Evolutionary conservation across 139 green algal species (phyloP).

Genomic region (Chlamydomonas asymmetrica): DNA sequence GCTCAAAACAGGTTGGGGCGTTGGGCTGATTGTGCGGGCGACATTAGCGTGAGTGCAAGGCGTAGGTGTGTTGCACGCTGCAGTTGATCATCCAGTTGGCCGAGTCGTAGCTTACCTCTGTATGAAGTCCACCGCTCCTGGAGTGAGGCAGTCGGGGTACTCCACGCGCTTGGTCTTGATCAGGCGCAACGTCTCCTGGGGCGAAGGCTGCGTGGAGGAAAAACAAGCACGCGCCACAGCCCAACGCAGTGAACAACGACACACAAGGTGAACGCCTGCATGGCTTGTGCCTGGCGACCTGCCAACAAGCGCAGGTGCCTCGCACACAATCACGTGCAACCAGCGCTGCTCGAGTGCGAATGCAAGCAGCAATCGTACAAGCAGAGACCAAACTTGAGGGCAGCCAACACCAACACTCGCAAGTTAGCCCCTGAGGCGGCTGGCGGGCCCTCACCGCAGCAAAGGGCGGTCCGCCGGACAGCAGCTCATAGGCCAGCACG

Average conservation of each 20-base stretch:
- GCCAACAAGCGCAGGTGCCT: background rate
- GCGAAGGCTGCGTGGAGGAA: conserved; percentile 17
- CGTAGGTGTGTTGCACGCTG: no score
- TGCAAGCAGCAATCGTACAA: background rate
- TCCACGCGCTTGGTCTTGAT: conserved; percentile 46
- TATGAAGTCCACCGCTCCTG: conserved; percentile 30
- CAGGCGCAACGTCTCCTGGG: conserved; percentile 51
- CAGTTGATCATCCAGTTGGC: no score
- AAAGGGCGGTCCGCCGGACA: conserved; percentile 55
- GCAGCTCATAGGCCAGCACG: conserved; percentile 64
- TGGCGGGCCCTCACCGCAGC: conserved; percentile 48
- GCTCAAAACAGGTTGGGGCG: no score
- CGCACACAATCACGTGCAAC: background rate
- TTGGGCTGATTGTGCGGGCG: no score
- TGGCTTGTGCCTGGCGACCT: no score
- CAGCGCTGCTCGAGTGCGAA: background rate
- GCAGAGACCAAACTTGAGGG: background rate
- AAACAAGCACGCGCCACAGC: no score
- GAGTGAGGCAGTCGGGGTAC: conserved; percentile 36
- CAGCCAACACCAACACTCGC: background rate
- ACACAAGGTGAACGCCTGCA: no score
- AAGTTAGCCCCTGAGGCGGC: background rate
- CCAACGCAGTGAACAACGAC: no score
- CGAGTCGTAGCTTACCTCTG: conserved; percentile 5
- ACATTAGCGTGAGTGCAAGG: no score